Percentiles rank a stretch among this genome's conserved stretches.
Conservation (phyloP, 441 rosid species). For the Gossypium schwendimanii region DNA sequence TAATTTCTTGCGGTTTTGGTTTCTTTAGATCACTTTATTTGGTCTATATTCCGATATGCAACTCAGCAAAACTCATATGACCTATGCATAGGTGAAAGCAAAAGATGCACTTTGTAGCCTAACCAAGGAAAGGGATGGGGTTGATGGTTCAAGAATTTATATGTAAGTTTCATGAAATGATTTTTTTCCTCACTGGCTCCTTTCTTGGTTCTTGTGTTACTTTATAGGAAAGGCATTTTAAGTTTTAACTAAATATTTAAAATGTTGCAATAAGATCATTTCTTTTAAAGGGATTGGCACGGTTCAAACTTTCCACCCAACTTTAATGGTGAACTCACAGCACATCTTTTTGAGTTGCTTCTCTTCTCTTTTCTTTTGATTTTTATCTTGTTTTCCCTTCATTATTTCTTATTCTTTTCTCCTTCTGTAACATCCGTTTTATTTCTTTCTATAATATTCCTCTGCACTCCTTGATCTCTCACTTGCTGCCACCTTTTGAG, state of each 20-base stretch:
- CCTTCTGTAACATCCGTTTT: not conserved
- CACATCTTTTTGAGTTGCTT: not conserved
- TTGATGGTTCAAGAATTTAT: constrained; percentile 80
- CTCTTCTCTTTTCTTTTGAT: not conserved
- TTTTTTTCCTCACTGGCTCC: constrained; percentile 6
- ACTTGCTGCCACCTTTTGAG: not conserved
- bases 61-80: constrained; percentile 14
- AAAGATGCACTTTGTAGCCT: constrained; percentile 58
- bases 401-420: not conserved
- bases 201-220: constrained; percentile 1
- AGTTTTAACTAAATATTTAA: not conserved
- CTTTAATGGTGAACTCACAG: not conserved
- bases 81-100: constrained; percentile 57
- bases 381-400: not conserved
- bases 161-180: constrained; percentile 42
- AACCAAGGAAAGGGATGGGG: constrained; percentile 68
- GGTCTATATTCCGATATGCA: not conserved
- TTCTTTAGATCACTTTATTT: not conserved
- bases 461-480: not conserved
- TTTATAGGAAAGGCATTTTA: not conserved
- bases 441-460: not conserved
- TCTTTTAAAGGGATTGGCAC: not conserved
- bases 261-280: not conserved
- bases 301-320: not conserved
- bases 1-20: constrained; percentile 9